These are phyloP conservation scores for Inga oerstediana DNA, from an alignment of 306 rosid genomes.

Conservation along the genomic window DNA sequence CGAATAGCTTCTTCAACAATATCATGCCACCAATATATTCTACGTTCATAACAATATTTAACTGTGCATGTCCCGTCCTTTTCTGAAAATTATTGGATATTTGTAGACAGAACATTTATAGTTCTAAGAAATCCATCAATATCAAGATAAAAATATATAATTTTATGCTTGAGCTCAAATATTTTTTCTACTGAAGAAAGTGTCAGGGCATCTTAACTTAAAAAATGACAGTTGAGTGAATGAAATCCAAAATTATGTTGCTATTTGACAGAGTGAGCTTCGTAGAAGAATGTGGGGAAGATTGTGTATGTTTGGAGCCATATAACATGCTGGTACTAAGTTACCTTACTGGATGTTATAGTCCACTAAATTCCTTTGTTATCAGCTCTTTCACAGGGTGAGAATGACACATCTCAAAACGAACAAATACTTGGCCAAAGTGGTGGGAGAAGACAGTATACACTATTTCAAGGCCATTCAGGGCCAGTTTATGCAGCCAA, in stretches of 20 bases:
- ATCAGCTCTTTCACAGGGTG: conserved; percentile 83
- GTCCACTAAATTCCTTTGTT: conserved; percentile 30
- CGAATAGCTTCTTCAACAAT: no score
- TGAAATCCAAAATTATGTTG: conserved; percentile 10
- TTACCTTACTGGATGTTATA: conserved; percentile 20
- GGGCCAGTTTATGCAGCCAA: conserved; percentile 93
- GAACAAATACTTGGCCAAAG: conserved; percentile 61
- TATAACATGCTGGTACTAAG: conserved; percentile 4
- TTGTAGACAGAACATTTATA: conserved; percentile 8
- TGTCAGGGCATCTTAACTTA: neutral
- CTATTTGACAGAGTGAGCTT: neutral
- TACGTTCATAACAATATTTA: no score
- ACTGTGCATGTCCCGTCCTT: conserved; percentile 1
- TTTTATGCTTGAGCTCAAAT: neutral
- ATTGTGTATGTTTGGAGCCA: conserved; percentile 22
- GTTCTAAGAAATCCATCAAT: neutral
- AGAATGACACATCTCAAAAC: conserved; percentile 59
- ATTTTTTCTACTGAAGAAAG: neutral
- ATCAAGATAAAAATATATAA: neutral
- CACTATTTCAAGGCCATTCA: conserved; percentile 93
- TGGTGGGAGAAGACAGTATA: conserved; percentile 70
- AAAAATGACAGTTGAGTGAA: conserved; percentile 8
- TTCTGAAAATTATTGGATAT: conserved; percentile 7
- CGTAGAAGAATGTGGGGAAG: neutral
- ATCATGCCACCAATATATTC: no score